Evolutionary conservation across 441 rosid species (phyloP).

Genomic region (Raphanus hybrid): DNA sequence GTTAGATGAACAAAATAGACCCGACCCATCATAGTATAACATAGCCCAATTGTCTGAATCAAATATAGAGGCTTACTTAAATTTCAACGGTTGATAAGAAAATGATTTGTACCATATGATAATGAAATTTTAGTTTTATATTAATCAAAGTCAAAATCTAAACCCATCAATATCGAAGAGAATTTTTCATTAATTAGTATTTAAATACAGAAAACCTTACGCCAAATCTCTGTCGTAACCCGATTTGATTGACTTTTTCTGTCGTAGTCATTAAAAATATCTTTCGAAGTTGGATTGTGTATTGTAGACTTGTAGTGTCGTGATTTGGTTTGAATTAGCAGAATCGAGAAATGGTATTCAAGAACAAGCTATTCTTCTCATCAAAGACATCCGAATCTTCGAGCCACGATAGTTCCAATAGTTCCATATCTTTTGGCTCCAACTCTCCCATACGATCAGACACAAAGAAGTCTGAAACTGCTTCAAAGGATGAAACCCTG

Average conservation of each 20-base stretch:
- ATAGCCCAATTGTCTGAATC: neutral
- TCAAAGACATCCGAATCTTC: constrained; percentile 88
- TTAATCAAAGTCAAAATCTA: neutral
- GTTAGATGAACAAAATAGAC: neutral
- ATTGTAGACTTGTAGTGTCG: neutral
- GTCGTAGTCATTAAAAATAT: neutral
- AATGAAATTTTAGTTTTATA: neutral
- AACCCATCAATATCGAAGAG: neutral
- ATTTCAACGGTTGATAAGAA: neutral
- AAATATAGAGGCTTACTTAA: neutral
- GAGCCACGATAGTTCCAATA: constrained; percentile 80
- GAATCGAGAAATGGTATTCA: constrained; percentile 72
- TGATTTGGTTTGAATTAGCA: constrained; percentile 26
- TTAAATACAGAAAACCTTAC: neutral
- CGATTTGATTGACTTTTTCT: neutral
- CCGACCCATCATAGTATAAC: neutral
- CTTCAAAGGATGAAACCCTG: constrained; percentile 55
- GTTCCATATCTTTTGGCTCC: constrained; percentile 85
- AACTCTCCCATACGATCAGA: constrained; percentile 90
- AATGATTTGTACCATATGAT: neutral
- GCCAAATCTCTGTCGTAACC: neutral
- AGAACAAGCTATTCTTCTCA: constrained; percentile 88
- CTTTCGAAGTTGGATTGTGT: constrained; percentile 6
- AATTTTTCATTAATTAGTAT: neutral
- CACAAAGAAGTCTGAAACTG: constrained; percentile 79